Base-by-base conservation (phyloP, 139 green algal species). In the Desmodesmus armatus region DNA sequence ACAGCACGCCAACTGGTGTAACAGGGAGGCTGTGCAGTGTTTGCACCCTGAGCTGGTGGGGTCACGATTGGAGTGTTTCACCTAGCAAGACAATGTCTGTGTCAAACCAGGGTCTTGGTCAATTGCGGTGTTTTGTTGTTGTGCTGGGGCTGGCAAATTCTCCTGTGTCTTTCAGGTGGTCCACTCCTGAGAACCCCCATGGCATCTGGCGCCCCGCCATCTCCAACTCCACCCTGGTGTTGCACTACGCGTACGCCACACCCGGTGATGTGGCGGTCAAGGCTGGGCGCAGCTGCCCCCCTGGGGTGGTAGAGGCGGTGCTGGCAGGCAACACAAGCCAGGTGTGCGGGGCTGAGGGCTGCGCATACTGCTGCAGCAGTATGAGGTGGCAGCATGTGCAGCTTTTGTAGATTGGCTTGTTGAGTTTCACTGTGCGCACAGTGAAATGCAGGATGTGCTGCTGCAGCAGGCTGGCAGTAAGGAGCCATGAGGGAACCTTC, bases 191-290 rank as follows among this genome's bases (percentile, higher is more conserved):
- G 21, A 86, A 86, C n/a, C 67, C 80, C 5, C 67, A 72, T 17
- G 80, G 80, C 0, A 62, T 72, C 23, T 86, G 80, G 80, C 67
- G 51, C 5, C 67, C 80, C 5, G 37, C 58, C 25, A 60, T 86
- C 5, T 80, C 66, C 25, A 60, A 49, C 49, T 60, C 69, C 0
- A 86, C 80, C 29, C n/a, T 79, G 29, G 13, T 86, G 69, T 37
- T 86, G 67, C 80, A 86, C 53, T 86, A 86, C 27, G 80, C 80
- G 27, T 86, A 80, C 55, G 41, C 80, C 29, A 71, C 70, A 1
- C 49, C 49, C 37, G 51, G 40, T 44, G 80, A 86, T 35, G 67
- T 86, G 51, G 80, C 80, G 11, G 51, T 73, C 9, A 80, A 86
- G 80, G 80, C 70, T 19, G 40, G 58, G 33, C 51, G 80, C 33